A percentile compares a stretch with the other conserved stretches of the same genome.
These are phyloP conservation scores for Schizosaccharomyces lindneri DNA, from an alignment of 805 yeast genomes.

Conservation along the genomic window DNA sequence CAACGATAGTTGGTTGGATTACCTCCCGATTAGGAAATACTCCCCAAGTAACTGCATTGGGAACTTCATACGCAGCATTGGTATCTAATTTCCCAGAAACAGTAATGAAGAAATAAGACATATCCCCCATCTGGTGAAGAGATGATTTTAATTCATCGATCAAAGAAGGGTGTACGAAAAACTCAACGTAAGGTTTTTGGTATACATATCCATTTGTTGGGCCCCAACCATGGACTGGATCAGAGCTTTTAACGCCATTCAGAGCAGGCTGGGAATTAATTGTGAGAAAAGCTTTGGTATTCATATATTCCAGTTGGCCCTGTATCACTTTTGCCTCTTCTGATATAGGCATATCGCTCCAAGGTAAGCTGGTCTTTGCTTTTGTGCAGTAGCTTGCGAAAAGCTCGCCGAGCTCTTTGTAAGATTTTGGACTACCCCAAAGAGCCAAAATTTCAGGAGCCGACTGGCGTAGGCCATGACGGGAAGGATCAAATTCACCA, in stretches of 20 bases:
- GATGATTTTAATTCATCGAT: slow-evolving; percentile 22
- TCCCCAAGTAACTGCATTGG: slow-evolving; percentile 97
- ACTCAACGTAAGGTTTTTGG: slow-evolving; percentile 81
- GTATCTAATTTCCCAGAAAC: slow-evolving; percentile 31
- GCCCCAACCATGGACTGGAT: slow-evolving; percentile 76
- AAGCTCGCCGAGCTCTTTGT: slow-evolving; percentile 33
- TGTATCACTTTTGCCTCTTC: slow-evolving; percentile 45
- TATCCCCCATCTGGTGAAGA: slow-evolving; percentile 23
- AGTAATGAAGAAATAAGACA: slow-evolving; percentile 59
- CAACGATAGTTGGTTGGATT: slow-evolving; percentile 87
- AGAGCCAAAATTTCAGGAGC: slow-evolving; percentile 40
- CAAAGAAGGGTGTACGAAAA: slow-evolving; percentile 40
- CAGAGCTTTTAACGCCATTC: slow-evolving; percentile 49
- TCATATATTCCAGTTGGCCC: slow-evolving; percentile 34
- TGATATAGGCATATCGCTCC: slow-evolving; percentile 83
- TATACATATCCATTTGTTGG: slow-evolving; percentile 79
- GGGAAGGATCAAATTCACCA: slow-evolving; percentile 69
- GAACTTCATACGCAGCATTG: slow-evolving; percentile 49
- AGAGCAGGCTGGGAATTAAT: slow-evolving; percentile 87
- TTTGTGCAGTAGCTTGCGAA: slow-evolving; percentile 46
- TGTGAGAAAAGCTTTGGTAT: slow-evolving; percentile 45
- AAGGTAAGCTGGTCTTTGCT: slow-evolving; percentile 51
- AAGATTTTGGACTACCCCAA: slow-evolving; percentile 61
- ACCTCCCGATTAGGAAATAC: slow-evolving; percentile 90
- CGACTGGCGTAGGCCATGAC: slow-evolving; percentile 51